phyloP scores from a whole-genome alignment of 208 protist genomes.

The Acanthamoeba sp. region DNA sequence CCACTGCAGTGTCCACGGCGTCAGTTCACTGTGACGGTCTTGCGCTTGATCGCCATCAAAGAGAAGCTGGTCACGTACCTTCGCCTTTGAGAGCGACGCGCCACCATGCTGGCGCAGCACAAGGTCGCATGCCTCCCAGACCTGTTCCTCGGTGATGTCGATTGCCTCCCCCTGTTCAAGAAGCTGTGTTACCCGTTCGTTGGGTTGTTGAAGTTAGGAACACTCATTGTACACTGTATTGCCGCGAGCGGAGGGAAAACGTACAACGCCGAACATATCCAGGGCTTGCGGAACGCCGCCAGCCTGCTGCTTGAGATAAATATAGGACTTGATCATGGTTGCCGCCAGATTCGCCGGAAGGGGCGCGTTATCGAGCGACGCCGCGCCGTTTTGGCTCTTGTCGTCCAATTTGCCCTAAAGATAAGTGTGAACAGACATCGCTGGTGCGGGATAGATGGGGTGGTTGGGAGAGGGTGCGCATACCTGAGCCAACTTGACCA shows the following conservation, averaged over 20 bases:
- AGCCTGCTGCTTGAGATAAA: neutral
- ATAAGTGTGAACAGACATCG: neutral
- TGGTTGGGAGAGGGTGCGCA: neutral
- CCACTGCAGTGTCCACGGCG: neutral
- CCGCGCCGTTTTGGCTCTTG: neutral
- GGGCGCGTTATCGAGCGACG: neutral
- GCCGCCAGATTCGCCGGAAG: neutral
- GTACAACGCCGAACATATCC: neutral
- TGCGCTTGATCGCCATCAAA: neutral
- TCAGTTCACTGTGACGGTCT: neutral
- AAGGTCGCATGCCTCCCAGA: neutral
- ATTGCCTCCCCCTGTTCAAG: neutral
- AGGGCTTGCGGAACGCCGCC: neutral
- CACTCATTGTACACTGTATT: too few relatives aligned
- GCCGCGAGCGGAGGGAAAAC: too few relatives aligned
- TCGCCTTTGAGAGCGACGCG: neutral
- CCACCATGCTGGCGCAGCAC: neutral
- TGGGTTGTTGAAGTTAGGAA: too few relatives aligned
- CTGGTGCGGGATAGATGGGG: neutral
- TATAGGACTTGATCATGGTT: constrained; percentile 3
- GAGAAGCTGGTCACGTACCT: neutral
- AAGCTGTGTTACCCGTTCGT: too few relatives aligned
- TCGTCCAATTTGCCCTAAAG: neutral
- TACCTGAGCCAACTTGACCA: neutral
- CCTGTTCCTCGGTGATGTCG: neutral